Base-by-base conservation (phyloP, 2,329 filamentous ascomycete genomes). In the Dryadomyces quercivorus region DNA sequence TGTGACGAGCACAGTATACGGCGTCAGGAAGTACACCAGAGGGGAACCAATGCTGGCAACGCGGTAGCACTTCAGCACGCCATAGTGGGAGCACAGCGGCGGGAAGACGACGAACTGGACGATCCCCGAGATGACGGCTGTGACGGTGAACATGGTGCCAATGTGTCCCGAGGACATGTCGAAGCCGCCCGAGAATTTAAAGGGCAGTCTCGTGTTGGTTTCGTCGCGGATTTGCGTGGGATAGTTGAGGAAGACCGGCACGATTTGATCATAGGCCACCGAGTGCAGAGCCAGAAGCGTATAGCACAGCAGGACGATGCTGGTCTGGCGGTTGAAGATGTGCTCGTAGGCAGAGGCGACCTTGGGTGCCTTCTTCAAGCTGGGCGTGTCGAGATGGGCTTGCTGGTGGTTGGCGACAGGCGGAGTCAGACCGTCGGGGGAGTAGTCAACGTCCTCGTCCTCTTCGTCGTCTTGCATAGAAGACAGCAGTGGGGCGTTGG, bases 91-190 rank as follows among this genome's bases (percentile, higher is more conserved):
- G 49, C 90, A 90, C 1, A 92, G 70, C 0, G 80, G 75, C 0
- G 92, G 90, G 66, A 95, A 96, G 54, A 94, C 64, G 51, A 93
- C 72, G 66, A 98, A 95, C 66, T 97, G 93, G 48, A 89, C 79
- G 18, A 93, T 61, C 63, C 91, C 88, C 60, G 88, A 89, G 10
- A 82, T 74, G 52, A 94, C 72, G 20, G 89, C 90, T 66, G 92
- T 94, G 5, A 88, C 63, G 1, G 88, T 93, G 67, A 94, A 95
- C 56, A 95, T 82, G 38, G 87, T 77, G 12, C 92, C 92, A 59
- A 97, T 96, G 50, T 80, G 76, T 56, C 82, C 79, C 1, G 87
- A 85, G 50, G 80, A 74, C 63, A 82, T 66, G 1, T 89, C 89
- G 63, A 94, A 94, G 0, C 90, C 90, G 42, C 88, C 85, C 2